phyloP scores from a whole-genome alignment of 2,329 filamentous ascomycete species.

The Colletotrichum lindemuthianum region DNA sequence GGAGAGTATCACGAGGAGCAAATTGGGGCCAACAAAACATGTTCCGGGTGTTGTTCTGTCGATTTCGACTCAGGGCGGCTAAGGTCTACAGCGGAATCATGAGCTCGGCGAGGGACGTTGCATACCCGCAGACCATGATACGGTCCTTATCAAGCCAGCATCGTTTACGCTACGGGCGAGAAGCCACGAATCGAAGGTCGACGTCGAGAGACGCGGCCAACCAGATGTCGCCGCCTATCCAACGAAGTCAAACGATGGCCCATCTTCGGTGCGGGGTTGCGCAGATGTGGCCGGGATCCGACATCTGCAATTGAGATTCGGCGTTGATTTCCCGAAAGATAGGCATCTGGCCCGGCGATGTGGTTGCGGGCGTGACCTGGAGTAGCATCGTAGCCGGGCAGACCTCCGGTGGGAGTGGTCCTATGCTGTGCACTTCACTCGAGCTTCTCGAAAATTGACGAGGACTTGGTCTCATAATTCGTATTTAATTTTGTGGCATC shows the following conservation, averaged over 20 bases:
- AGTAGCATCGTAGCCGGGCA: background rate
- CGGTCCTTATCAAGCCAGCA: too few species aligned
- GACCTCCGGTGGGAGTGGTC: too few species aligned
- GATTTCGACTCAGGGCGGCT: too few species aligned
- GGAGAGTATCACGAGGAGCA: too few species aligned
- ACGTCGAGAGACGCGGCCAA: background rate
- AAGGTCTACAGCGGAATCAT: too few species aligned
- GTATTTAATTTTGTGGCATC: conserved; percentile 33
- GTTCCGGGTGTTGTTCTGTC: too few species aligned
- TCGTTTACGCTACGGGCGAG: too few species aligned
- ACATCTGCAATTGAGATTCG: conserved; percentile 3
- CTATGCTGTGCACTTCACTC: background rate
- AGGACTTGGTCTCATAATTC: conserved; percentile 3
- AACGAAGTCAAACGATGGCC: conserved; percentile 8
- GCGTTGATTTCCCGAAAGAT: background rate
- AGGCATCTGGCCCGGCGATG: background rate
- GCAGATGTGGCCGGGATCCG: background rate
- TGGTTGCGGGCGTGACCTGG: background rate
- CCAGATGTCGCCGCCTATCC: background rate
- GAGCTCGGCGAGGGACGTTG: too few species aligned
- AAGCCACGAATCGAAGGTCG: background rate
- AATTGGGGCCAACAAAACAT: too few species aligned
- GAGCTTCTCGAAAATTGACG: background rate
- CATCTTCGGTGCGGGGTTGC: conserved; percentile 29
- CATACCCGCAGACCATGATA: too few species aligned